Conservation (phyloP, 768 basidiomycete species). For the Gyrodon lividus region DNA sequence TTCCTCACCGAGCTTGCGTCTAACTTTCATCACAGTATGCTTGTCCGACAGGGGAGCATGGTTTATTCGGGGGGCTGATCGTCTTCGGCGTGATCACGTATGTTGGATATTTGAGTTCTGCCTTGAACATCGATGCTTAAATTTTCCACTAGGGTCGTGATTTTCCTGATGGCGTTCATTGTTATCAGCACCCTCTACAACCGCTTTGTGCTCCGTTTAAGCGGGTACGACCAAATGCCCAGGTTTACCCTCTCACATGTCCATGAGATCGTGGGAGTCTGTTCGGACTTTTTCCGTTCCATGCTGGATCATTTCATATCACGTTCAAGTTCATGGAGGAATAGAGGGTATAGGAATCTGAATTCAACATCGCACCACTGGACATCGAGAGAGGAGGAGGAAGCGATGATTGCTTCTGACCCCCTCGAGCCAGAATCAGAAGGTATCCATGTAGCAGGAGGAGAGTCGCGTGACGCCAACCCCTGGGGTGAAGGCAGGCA, state of each 20-base stretch:
- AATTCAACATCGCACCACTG: slow-evolving; percentile 31
- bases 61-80: slow-evolving; percentile 51
- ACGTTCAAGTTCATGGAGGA: slow-evolving; percentile 17
- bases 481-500: background rate
- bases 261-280: slow-evolving; percentile 22
- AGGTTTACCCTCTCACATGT: slow-evolving; percentile 43
- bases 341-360: slow-evolving; percentile 7
- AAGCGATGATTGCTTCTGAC: slow-evolving; percentile 22
- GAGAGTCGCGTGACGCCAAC: background rate
- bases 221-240: slow-evolving; percentile 74
- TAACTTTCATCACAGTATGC: slow-evolving; percentile 48
- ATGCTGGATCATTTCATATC: slow-evolving; percentile 10
- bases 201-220: slow-evolving; percentile 67
- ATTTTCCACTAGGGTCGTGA: slow-evolving; percentile 42
- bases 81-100: slow-evolving; percentile 60
- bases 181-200: slow-evolving; percentile 74
- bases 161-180: slow-evolving; percentile 62
- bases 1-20: background rate
- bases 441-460: background rate
- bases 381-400: slow-evolving; percentile 33
- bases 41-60: slow-evolving; percentile 63
- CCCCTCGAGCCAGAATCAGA: slow-evolving; percentile 20
- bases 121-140: background rate
- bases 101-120: slow-evolving; percentile 26
- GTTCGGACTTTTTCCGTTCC: slow-evolving; percentile 16